Percentiles rank a stretch among this genome's conserved stretches.
Evolutionary conservation across 352 stramenopile genomes (phyloP).

Genomic region (Pythium monospermum): DNA sequence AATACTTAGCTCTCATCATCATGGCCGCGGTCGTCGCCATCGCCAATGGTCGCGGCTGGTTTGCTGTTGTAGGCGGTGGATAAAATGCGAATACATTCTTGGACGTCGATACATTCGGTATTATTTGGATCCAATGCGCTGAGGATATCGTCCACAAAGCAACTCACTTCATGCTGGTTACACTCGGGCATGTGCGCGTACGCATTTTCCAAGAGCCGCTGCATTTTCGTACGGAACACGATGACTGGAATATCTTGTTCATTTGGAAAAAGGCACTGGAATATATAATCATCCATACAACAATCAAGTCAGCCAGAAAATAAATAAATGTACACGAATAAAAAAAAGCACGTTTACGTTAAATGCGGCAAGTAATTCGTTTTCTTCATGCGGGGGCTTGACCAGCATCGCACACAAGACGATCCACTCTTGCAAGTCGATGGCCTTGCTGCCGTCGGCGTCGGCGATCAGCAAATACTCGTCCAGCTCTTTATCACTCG

Average conservation of each 20-base stretch:
- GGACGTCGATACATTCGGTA: slow-evolving; percentile 66
- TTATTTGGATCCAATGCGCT: slow-evolving; percentile 62
- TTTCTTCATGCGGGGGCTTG: slow-evolving; percentile 44
- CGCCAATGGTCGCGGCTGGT: slow-evolving; percentile 1
- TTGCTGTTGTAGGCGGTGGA: slow-evolving; percentile 41
- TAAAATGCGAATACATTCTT: slow-evolving; percentile 63
- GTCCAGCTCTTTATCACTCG: slow-evolving; percentile 60
- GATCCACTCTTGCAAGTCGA: slow-evolving; percentile 63
- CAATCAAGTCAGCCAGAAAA: background rate
- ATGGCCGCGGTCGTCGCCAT: background rate
- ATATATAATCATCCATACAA: background rate
- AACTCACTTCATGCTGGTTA: slow-evolving; percentile 67
- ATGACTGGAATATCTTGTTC: slow-evolving; percentile 55
- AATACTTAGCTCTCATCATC: too few relatives aligned
- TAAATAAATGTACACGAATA: slow-evolving; percentile 21
- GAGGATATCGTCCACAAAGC: slow-evolving; percentile 65
- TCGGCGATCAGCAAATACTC: slow-evolving; percentile 62
- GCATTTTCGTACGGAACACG: slow-evolving; percentile 67
- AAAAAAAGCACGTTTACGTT: too few relatives aligned
- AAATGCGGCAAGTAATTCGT: slow-evolving; percentile 45
- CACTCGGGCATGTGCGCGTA: slow-evolving; percentile 58
- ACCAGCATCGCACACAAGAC: slow-evolving; percentile 60
- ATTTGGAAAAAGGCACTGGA: slow-evolving; percentile 55
- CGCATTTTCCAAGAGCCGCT: slow-evolving; percentile 56
- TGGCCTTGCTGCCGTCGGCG: slow-evolving; percentile 59